Evolutionary conservation across 495 filamentous ascomycete genomes (phyloP).

Genomic region (Hypomontagnella submonticulosa): DNA sequence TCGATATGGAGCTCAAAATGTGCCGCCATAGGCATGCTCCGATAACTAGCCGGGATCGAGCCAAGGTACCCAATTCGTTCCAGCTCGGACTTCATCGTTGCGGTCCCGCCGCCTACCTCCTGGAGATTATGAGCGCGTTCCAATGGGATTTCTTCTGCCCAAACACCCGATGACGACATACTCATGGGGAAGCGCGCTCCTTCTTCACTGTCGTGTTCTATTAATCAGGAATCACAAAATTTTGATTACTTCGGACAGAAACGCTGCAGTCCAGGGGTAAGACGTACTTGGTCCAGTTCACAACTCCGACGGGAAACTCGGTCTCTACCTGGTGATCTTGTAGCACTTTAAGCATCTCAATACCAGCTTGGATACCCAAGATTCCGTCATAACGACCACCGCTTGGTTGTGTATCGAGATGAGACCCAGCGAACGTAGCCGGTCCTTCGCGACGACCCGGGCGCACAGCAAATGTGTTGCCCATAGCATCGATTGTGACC

Average conservation of each 20-base stretch:
- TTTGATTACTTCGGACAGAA: too few relatives aligned
- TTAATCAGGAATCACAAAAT: constrained; percentile 42
- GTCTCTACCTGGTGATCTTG: constrained; percentile 76
- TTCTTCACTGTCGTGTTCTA: constrained; percentile 66
- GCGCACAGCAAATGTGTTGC: constrained; percentile 80
- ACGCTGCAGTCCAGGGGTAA: constrained; percentile 27
- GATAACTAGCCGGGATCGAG: constrained; percentile 63
- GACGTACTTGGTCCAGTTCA: constrained; percentile 81
- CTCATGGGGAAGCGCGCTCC: constrained; percentile 83
- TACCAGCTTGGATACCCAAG: constrained; percentile 74
- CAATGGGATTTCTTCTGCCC: constrained; percentile 74
- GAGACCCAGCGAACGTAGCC: constrained; percentile 75
- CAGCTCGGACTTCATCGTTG: constrained; percentile 75
- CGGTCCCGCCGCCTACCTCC: constrained; percentile 62
- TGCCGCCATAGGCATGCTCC: constrained; percentile 75
- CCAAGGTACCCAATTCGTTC: constrained; percentile 79
- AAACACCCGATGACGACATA: constrained; percentile 81
- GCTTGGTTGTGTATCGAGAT: constrained; percentile 82
- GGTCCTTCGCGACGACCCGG: constrained; percentile 57
- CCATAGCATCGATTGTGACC: constrained; percentile 58
- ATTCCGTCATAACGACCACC: constrained; percentile 84
- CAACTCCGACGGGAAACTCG: constrained; percentile 74
- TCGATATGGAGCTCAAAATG: constrained; percentile 90
- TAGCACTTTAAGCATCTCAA: constrained; percentile 76
- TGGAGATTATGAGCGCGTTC: constrained; percentile 69